phyloP scores from a whole-genome alignment of 176 grass and related monocot species.

The Calamus simplicifolius region DNA sequence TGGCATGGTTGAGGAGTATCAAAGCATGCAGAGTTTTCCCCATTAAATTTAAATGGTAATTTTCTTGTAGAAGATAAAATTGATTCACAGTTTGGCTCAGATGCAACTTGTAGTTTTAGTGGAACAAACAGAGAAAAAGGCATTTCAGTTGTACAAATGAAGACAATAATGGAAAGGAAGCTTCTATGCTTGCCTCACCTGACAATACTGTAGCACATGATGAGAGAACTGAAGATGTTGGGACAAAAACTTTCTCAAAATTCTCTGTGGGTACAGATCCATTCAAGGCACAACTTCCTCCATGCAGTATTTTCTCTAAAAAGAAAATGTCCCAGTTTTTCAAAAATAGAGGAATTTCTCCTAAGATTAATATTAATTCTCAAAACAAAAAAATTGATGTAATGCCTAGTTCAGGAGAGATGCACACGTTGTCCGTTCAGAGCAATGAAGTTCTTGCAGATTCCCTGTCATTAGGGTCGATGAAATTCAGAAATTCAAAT shows the following conservation, averaged over 20 bases:
- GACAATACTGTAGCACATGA: conserved; percentile 17
- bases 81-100: conserved; percentile 18
- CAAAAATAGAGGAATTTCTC: conserved; percentile 64
- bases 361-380: conserved; percentile 59
- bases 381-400: conserved; percentile 29
- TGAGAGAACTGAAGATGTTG: conserved; percentile 17
- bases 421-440: conserved; percentile 20
- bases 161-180: conserved; percentile 33
- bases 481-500: conserved; percentile 35
- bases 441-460: conserved; percentile 20
- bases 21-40: conserved; percentile 5
- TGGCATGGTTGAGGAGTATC: conserved; percentile 22
- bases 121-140: conserved; percentile 13
- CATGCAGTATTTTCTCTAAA: conserved; percentile 73
- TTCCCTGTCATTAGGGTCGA: conserved; percentile 29
- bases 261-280: conserved; percentile 47
- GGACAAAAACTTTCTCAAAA: conserved; percentile 31
- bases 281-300: conserved; percentile 80
- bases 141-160: conserved; percentile 31
- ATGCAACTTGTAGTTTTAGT: conserved; percentile 6
- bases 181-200: conserved; percentile 10
- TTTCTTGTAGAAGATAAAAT: conserved; percentile 28
- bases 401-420: conserved; percentile 29
- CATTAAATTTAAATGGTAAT: conserved; percentile 10
- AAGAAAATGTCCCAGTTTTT: conserved; percentile 80